Base-by-base conservation (phyloP, 2,329 filamentous ascomycete genomes). In the Penicillium verrucosum region DNA sequence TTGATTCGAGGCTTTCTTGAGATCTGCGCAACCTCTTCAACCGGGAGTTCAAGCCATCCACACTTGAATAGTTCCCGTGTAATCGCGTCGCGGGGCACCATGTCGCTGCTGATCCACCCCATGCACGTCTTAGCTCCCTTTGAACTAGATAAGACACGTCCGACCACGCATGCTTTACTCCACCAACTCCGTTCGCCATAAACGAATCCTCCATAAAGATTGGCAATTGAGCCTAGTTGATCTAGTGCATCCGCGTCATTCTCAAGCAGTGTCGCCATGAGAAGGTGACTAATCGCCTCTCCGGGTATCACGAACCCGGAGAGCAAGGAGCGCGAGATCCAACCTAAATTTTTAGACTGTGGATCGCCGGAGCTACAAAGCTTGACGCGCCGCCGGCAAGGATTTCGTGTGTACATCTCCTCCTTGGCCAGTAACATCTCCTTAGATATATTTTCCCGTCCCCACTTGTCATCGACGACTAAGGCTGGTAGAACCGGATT, bases 241-340 rank as follows among this genome's bases (percentile, higher is more conserved):
- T 71, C 65, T 8, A 84, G 74, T 1, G 81, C 81, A 4, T 74
- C 61, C 12, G 74, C 72, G 54, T 82, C 80, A 59, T 84, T 85
- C 57, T 85, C 82, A 3, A 85, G 69, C 7, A 85, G 58, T 0
- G 81, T 81, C 2, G 78, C 78, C 34, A 85, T 81, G n/a, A 85
- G 72, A 27, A 84, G 75, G 55, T 84, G 79, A 38, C 75, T 78
- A 21, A 82, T 79, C 4, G 76, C 66, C 61, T 82, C 79, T 4
- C 82, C 82, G 0, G 83, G 82, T 37, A 84, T 66, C 1, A 84
- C 73, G 23, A 85, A 70, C 0, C 82, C 82, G 1, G 80, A 80
- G 0, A 85, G 72, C 73, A 80, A 85, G 8, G 79, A 80, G 29
- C 81, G 77, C 50, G 80, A 82, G 3, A 84, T 73, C 82, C 82